A percentile compares a stretch with the other conserved stretches of the same genome.
Evolutionary conservation across 306 rosid species (phyloP).

Genomic region (Quercus gilva): DNA sequence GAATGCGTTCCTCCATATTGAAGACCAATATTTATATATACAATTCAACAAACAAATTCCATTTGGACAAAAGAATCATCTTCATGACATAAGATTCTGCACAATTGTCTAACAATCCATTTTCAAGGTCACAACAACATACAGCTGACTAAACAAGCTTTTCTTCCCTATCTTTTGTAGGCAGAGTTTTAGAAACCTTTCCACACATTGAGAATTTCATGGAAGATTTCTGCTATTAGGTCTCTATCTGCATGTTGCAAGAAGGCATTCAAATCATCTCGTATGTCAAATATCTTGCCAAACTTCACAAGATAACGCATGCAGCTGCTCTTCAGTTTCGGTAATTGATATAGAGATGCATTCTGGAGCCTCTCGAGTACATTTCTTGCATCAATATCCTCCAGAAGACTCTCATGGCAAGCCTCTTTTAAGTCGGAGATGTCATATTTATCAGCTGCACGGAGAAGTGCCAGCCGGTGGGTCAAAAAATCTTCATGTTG

Average conservation of each 20-base stretch:
- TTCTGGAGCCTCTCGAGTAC: constrained; percentile 95
- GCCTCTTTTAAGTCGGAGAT: constrained; percentile 76
- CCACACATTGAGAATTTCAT: constrained; percentile 83
- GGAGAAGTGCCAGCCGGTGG: constrained; percentile 78
- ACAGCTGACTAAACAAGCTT: constrained; percentile 17
- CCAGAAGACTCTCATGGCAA: constrained; percentile 89
- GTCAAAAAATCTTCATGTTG: constrained; percentile 66
- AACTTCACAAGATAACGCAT: constrained; percentile 84
- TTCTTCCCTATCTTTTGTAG: constrained; percentile 8
- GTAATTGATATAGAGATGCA: constrained; percentile 75
- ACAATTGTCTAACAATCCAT: constrained; percentile 36
- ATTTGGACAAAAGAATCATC: constrained; percentile 53
- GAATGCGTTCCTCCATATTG: constrained; percentile 16
- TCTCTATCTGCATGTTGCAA: constrained; percentile 84
- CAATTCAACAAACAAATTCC: constrained; percentile 28
- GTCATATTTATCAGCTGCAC: constrained; percentile 92
- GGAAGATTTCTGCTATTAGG: constrained; percentile 77
- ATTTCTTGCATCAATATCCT: constrained; percentile 84
- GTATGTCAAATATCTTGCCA: constrained; percentile 81
- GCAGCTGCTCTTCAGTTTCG: constrained; percentile 67
- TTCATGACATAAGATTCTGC: constrained; percentile 46
- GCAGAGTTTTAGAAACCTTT: constrained; percentile 73
- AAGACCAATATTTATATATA: constrained; percentile 40
- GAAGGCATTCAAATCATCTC: constrained; percentile 77
- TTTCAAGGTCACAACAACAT: constrained; percentile 17